These are phyloP conservation scores for Lasiosphaeriaceae sp. DNA, from an alignment of 495 filamentous ascomycete genomes.

Conservation along the genomic window DNA sequence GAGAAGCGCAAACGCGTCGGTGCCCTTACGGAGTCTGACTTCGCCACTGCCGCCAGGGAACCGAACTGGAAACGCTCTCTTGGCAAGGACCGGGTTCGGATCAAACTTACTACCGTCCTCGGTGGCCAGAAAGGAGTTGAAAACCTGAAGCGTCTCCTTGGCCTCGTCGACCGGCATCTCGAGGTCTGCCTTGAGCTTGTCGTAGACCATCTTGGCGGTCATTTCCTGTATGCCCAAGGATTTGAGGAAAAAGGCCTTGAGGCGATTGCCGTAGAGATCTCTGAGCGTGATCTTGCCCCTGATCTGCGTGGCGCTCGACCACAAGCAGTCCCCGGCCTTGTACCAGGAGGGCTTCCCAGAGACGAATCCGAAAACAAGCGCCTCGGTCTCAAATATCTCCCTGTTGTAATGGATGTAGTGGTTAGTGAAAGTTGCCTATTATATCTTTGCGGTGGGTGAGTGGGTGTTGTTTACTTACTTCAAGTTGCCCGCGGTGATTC, in stretches of 20 bases:
- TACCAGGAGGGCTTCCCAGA: constrained; percentile 24
- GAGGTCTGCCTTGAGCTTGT: constrained; percentile 26
- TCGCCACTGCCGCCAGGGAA: constrained; percentile 16
- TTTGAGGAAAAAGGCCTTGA: constrained; percentile 35
- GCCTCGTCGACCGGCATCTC: constrained; percentile 18
- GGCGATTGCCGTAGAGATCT: constrained; percentile 26
- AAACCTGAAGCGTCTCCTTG: constrained; percentile 32
- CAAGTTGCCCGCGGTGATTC: not conserved
- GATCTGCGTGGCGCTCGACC: constrained; percentile 36
- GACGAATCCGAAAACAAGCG: constrained; percentile 24
- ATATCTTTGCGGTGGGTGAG: too few relatives aligned
- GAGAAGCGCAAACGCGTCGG: constrained; percentile 31
- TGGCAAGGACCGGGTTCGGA: not conserved
- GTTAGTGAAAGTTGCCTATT: too few relatives aligned
- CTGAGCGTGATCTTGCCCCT: constrained; percentile 32
- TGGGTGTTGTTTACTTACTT: too few relatives aligned
- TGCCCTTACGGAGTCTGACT: constrained; percentile 4
- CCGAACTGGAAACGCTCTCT: constrained; percentile 27
- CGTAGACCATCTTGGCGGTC: constrained; percentile 30
- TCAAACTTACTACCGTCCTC: not conserved
- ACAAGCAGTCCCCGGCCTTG: constrained; percentile 34
- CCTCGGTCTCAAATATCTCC: constrained; percentile 10
- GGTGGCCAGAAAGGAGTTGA: constrained; percentile 28
- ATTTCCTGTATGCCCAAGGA: constrained; percentile 28
- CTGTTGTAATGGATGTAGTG: not conserved